Base-by-base conservation (phyloP, 192 early-diverging fungal species). In the Gonapodya prolifera region DNA sequence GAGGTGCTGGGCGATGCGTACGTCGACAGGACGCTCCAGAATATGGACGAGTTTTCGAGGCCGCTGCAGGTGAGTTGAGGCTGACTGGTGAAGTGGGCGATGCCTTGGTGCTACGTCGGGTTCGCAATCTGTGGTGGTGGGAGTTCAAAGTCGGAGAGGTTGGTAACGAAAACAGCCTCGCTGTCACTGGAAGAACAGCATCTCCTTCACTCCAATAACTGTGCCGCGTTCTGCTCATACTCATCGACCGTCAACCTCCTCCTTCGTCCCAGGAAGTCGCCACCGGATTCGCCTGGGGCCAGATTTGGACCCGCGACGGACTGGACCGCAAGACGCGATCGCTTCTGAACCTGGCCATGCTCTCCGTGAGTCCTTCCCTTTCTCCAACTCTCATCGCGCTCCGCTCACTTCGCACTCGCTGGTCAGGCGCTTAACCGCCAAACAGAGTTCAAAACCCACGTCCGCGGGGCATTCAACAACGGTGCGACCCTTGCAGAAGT, bases 371-470 rank as follows among this genome's bases (percentile, higher is more conserved):
- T 61, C 8, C 8, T 23, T 23, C 45, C 23, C 8, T 23, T 61
- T 16, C 45, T 61, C 23, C 8, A 61, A 23, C 23, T 8, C 23
- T 61, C 8, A 23, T 16, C 8, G 23, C 45, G 8, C 8, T 61
- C 8, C 8, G 23, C 8, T 61, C 45, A 61, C 45, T 61, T 61
- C 45, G 8, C 8, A 16, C 8, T 16, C 23, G 8, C 45, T 8
- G 45, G 8, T 16, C 45, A 61, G 45, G 71, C 71, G 18, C 71
- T 73, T 8, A 73, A 73, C 71, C 71, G 71, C 28, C 18, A 30
- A 18, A 73, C 71, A 18, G 71, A 73, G 71, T 73, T 73, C 31
- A 73, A 73, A 32, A 29, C 8, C 71, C 71, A 73, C 31, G 71
- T 73, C 28, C 18, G 71, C 2, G 71, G 71, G 16, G 71, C 71